Evolutionary conservation across 441 rosid genomes (phyloP).

Genomic region (Brassica balearica): DNA sequence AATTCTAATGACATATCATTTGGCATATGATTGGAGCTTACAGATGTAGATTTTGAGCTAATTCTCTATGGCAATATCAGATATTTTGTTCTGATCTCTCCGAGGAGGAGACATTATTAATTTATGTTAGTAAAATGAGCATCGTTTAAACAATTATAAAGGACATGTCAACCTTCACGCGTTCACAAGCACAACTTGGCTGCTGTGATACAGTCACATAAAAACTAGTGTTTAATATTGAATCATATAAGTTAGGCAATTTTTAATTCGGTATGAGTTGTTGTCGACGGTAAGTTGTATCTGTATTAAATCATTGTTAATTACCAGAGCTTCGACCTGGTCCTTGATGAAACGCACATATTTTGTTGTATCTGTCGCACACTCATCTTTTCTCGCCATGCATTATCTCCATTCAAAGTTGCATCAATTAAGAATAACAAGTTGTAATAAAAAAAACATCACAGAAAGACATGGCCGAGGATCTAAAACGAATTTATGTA

Average conservation of each 20-base stretch:
- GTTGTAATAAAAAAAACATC: neutral
- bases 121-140: neutral
- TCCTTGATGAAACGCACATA: neutral
- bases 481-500: neutral
- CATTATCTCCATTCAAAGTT: neutral
- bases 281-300: neutral
- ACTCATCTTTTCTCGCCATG: neutral
- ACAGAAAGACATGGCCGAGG: neutral
- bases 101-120: neutral
- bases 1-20: neutral
- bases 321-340: neutral
- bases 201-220: constrained; percentile 9
- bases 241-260: neutral
- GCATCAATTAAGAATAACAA: neutral
- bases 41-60: neutral
- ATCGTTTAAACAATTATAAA: neutral
- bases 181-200: constrained; percentile 42
- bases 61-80: neutral
- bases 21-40: constrained; percentile 6
- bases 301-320: neutral
- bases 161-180: constrained; percentile 14
- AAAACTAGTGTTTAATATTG: neutral
- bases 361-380: neutral
- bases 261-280: neutral
- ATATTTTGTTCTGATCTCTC: constrained; percentile 17